These are phyloP conservation scores for Hypsizygus marmoreus DNA, from an alignment of 768 basidiomycete species.

Conservation along the genomic window DNA sequence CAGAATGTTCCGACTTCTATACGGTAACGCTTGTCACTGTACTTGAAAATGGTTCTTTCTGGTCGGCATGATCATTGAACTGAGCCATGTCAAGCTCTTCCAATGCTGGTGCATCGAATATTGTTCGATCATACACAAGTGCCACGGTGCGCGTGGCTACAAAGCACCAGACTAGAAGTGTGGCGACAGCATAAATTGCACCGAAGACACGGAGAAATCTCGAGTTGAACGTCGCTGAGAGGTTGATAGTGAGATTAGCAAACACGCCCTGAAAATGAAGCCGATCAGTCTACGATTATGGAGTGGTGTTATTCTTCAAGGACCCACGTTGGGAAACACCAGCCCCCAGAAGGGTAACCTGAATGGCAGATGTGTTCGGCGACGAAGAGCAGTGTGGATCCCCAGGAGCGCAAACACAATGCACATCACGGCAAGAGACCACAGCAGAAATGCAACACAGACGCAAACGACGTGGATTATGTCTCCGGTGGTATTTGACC, in stretches of 20 bases:
- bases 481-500: constrained; percentile 30
- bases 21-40: not conserved
- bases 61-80: not conserved
- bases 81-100: not conserved
- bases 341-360: constrained; percentile 64
- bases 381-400: constrained; percentile 42
- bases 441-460: constrained; percentile 53
- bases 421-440: constrained; percentile 69
- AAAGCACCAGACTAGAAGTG: constrained; percentile 53
- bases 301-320: not conserved
- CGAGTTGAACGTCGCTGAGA: constrained; percentile 52
- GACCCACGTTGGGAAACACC: constrained; percentile 68
- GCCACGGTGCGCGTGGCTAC: constrained; percentile 45
- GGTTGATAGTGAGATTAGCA: constrained; percentile 59
- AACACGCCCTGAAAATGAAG: constrained; percentile 54
- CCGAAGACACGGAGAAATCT: constrained; percentile 59
- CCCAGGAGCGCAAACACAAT: constrained; percentile 56
- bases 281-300: not conserved
- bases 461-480: constrained; percentile 48
- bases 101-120: constrained; percentile 3
- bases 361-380: constrained; percentile 48
- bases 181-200: constrained; percentile 50
- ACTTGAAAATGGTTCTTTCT: not conserved
- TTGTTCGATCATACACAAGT: constrained; percentile 16
- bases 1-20: not conserved